A percentile compares a stretch with the other conserved stretches of the same genome.
Conservation (phyloP, 2,329 filamentous ascomycete species). For the Fusarium decemcellulare region DNA sequence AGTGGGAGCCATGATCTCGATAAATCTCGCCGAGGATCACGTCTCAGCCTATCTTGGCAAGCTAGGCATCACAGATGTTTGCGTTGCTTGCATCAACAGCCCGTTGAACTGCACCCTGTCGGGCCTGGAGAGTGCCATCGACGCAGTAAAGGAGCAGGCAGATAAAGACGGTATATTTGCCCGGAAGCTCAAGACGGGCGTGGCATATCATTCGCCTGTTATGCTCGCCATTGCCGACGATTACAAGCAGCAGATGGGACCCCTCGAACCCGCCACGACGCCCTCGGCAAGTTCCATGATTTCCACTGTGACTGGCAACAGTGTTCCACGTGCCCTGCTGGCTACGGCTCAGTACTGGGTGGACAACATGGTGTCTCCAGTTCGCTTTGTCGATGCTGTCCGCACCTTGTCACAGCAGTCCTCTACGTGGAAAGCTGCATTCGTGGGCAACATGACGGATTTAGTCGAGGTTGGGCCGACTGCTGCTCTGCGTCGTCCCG, state of each 20-base stretch:
- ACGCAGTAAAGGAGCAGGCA: constrained; percentile 56
- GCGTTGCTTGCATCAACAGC: constrained; percentile 55
- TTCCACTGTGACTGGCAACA: no score
- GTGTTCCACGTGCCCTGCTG: no score
- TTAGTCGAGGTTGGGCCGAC: constrained; percentile 54
- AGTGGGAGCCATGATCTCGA: neutral
- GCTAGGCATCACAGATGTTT: no score
- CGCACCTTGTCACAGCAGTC: no score
- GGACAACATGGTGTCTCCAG: constrained; percentile 57
- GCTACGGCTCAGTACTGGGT: constrained; percentile 63
- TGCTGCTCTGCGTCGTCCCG: constrained; percentile 57
- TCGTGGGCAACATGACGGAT: neutral
- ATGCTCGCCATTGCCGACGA: no score
- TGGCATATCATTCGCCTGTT: no score
- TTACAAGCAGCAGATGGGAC: no score
- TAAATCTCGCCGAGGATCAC: no score
- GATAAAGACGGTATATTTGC: constrained; percentile 63
- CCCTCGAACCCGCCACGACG: no score
- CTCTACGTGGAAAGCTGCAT: no score
- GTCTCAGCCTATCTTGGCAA: neutral
- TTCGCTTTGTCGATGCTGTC: constrained; percentile 56
- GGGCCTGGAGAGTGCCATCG: constrained; percentile 60
- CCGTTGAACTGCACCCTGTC: constrained; percentile 66
- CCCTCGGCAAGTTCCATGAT: no score
- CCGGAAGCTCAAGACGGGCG: no score